phyloP scores from a whole-genome alignment of 257 asterid genomes.

The Capsicum pubescens region DNA sequence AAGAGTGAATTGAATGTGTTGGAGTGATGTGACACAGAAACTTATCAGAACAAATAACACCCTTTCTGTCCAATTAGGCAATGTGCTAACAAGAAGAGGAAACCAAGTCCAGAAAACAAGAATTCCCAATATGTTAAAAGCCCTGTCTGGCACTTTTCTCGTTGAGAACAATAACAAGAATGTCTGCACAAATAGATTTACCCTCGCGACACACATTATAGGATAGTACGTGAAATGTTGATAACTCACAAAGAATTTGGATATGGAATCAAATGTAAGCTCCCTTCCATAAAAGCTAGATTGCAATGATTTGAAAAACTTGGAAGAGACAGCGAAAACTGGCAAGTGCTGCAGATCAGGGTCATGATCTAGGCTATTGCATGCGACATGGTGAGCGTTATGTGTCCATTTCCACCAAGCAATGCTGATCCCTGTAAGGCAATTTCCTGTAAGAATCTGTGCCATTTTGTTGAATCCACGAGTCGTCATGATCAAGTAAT shows the following conservation, averaged over 20 bases:
- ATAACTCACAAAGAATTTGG: slow-evolving; percentile 67
- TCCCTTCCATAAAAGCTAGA: slow-evolving; percentile 72
- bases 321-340: slow-evolving; percentile 66
- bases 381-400: slow-evolving; percentile 81
- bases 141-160: slow-evolving; percentile 71
- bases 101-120: slow-evolving; percentile 91
- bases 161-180: slow-evolving; percentile 62
- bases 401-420: slow-evolving; percentile 99
- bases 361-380: slow-evolving; percentile 87
- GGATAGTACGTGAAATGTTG: slow-evolving; percentile 84
- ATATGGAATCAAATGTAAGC: slow-evolving; percentile 61
- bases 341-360: slow-evolving; percentile 96
- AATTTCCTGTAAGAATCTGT: slow-evolving; percentile 78
- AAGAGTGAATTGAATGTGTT: slow-evolving; percentile 79
- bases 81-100: slow-evolving; percentile 65
- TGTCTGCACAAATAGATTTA: slow-evolving; percentile 83
- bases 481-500: slow-evolving; percentile 69
- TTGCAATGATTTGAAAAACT: slow-evolving; percentile 53
- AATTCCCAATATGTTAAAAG: slow-evolving; percentile 66
- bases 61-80: slow-evolving; percentile 77
- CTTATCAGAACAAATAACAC: slow-evolving; percentile 60
- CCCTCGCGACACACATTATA: slow-evolving; percentile 69
- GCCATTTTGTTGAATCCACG: slow-evolving; percentile 57
- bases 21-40: slow-evolving; percentile 64
- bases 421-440: slow-evolving; percentile 94